These are phyloP conservation scores for Chaetomium strumarium DNA, from an alignment of 2,329 filamentous ascomycete species.

Conservation along the genomic window DNA sequence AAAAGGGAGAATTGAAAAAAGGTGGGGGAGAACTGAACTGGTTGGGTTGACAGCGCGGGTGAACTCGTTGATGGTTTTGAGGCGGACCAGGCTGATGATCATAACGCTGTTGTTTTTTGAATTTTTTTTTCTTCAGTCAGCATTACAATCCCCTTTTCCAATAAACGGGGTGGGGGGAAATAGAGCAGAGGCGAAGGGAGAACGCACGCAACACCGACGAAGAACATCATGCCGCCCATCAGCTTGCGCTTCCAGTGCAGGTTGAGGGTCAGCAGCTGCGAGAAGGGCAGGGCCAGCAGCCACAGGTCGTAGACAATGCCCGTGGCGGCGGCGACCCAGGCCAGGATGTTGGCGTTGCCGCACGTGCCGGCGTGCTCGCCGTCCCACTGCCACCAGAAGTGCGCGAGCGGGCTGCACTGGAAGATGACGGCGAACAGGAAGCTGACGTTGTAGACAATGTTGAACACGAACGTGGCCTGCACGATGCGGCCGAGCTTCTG, in stretches of 20 bases:
- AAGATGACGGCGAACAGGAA: conserved; percentile 42
- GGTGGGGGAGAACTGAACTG: conserved; percentile 7
- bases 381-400: conserved; percentile 51
- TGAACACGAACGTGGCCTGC: conserved; percentile 38
- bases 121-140: background rate
- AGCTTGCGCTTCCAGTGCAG: conserved; percentile 45
- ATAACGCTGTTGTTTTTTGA: conserved; percentile 14
- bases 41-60: conserved; percentile 21
- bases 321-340: conserved; percentile 47
- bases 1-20: background rate
- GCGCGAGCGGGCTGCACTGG: conserved; percentile 46
- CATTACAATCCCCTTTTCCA: background rate
- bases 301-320: conserved; percentile 48
- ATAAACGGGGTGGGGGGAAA: background rate
- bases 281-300: conserved; percentile 47
- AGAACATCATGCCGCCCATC: conserved; percentile 41
- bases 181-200: background rate
- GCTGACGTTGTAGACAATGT: conserved; percentile 34
- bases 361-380: conserved; percentile 42
- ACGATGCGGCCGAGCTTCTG: conserved; percentile 34
- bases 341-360: conserved; percentile 42
- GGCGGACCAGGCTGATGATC: conserved; percentile 21
- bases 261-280: conserved; percentile 35
- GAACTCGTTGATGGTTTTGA: conserved; percentile 24
- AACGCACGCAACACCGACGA: conserved; percentile 36